Base-by-base conservation (phyloP, 2,329 filamentous ascomycete species). In the Penicillium corylophilum region DNA sequence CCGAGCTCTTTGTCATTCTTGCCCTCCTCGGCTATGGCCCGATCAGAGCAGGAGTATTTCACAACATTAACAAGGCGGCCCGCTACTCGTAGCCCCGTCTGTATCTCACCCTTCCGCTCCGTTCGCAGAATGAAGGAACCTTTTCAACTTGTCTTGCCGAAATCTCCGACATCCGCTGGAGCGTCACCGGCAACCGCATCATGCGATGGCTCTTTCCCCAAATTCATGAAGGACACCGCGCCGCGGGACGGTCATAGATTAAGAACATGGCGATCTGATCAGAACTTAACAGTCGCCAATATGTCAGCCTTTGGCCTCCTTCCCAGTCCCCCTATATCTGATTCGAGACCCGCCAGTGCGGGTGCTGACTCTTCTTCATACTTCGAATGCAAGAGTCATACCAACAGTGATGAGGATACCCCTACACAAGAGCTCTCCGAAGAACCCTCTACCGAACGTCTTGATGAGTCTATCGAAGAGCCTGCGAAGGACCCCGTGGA, bases 71-170 rank as follows among this genome's bases (percentile, higher is more conserved):
- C 59, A 20, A 58, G 64, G 50, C 60, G 67, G 23, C 55, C 63
- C 22, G 51, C 55, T 31, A 68, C 69, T 15, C 64, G 68, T 5
- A 56, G 48, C 0, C 50, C 61, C 9, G 51, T 61, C 41, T 65
- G 54, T 18, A 61, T 71, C 33, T 73, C 71, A 10, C 71, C 71
- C 1, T 73, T 73, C 47, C 70, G 71, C 15, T 73, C 71, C 1
- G 71, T 73, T 9, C 65, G 68, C 16, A 67, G 56, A 51, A 73
- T 73, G 71, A 73, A 72, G 41, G 64, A 72, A 44, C 70, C 71
- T 13, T 72, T 73, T 31, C 70, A 69, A 35, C 53, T 73, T 15
- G 67, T 65, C 48, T 59, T 73, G 12, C 70, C 70, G 8, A 48
- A 59, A 6, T 72, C 70, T 2, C 70, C 71, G 5, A 53, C 45